phyloP scores from a whole-genome alignment of 1,139 yeast species.

The Sporopachydermia cereana region DNA sequence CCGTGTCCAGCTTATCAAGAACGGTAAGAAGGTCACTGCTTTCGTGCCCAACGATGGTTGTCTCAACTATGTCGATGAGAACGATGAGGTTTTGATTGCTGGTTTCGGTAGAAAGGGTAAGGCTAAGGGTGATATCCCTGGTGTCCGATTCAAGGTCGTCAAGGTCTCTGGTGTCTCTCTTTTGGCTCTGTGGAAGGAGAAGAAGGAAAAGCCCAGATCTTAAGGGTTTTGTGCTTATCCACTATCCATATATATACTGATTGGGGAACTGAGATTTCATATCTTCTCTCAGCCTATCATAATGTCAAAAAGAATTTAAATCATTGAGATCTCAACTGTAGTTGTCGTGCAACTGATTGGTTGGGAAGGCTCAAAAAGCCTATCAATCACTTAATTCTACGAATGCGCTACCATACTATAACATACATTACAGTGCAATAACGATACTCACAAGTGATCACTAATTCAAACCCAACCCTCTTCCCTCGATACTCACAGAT shows the following conservation, averaged over 20 bases:
- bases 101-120: constrained; percentile 99
- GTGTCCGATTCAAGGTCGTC: constrained; percentile 99
- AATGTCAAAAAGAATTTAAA: too few relatives aligned
- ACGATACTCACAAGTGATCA: constrained; percentile 7
- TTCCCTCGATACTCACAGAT: constrained; percentile 77
- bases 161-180: constrained; percentile 99
- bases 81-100: constrained; percentile 98
- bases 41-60: constrained; percentile 99
- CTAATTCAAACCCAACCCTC: constrained; percentile 26
- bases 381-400: too few relatives aligned
- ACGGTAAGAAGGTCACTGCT: constrained; percentile 99
- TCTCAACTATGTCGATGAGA: constrained; percentile 98
- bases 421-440: too few relatives aligned
- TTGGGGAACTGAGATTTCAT: neutral
- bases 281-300: neutral
- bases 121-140: constrained; percentile 99
- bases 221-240: constrained; percentile 29
- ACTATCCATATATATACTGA: neutral
- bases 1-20: constrained; percentile 99
- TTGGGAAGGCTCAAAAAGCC: too few relatives aligned
- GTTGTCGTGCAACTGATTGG: too few relatives aligned
- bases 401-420: too few relatives aligned
- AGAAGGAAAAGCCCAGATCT: constrained; percentile 99
- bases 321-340: too few relatives aligned
- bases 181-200: constrained; percentile 99